A percentile compares a stretch with the other conserved stretches of the same genome.
Conservation (phyloP, 2,329 filamentous ascomycete genomes). For the Blastomyces percursus region DNA sequence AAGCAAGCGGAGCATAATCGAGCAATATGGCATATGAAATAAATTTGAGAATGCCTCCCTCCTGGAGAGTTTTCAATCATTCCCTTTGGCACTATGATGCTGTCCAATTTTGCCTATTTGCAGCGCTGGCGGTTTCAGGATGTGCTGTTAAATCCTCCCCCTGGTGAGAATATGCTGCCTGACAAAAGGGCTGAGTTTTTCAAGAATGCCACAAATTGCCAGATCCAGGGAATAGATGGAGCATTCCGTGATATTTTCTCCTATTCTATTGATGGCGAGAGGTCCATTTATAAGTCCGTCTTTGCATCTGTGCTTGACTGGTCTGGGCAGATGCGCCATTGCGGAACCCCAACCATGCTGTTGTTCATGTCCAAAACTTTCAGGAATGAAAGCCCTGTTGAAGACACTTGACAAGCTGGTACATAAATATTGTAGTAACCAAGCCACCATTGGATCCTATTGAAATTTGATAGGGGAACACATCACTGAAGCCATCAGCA, state of each 20-base stretch:
- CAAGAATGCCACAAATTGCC: constrained; percentile 16
- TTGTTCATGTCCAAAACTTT: constrained; percentile 43
- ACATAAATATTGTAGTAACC: constrained; percentile 31
- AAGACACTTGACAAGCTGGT: constrained; percentile 37
- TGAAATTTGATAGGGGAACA: constrained; percentile 38
- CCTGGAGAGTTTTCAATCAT: background rate
- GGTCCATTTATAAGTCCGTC: constrained; percentile 12
- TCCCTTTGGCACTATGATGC: background rate
- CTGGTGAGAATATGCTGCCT: constrained; percentile 11
- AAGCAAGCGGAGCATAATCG: too few relatives aligned
- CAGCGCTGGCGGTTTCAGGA: background rate
- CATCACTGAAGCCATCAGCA: constrained; percentile 25
- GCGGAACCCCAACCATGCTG: constrained; percentile 37
- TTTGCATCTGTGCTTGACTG: constrained; percentile 12
- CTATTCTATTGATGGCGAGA: constrained; percentile 14
- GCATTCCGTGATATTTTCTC: constrained; percentile 16
- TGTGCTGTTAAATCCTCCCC: background rate
- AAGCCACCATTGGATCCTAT: constrained; percentile 36
- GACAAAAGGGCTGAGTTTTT: constrained; percentile 16
- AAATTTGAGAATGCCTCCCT: background rate
- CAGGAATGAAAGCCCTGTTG: constrained; percentile 35
- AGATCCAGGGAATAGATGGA: constrained; percentile 15
- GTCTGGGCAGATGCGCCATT: constrained; percentile 24
- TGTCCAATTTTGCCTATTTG: background rate
- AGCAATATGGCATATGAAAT: too few relatives aligned